Evolutionary conservation across 1,284 basidiomycete genomes (phyloP).

Genomic region (Fomes fomentarius): DNA sequence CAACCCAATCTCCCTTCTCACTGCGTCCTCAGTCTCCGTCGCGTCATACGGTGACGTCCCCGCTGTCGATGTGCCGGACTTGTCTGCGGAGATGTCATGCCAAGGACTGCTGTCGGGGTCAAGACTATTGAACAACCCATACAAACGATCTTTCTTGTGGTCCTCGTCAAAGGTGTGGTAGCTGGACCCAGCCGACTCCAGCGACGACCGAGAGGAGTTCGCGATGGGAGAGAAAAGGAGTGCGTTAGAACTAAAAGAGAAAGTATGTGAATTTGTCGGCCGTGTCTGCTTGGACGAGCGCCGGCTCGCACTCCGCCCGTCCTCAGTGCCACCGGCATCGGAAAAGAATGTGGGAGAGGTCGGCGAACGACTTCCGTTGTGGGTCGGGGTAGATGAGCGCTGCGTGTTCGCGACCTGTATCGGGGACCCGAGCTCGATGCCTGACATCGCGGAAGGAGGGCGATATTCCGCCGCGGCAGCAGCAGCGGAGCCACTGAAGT

Average conservation of each 20-base stretch:
- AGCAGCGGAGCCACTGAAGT: slow-evolving; percentile 27
- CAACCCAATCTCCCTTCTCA: slow-evolving; percentile 65
- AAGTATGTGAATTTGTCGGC: slow-evolving; percentile 25
- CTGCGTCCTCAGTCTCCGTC: slow-evolving; percentile 65
- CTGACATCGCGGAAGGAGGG: slow-evolving; percentile 54
- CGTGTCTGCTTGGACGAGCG: slow-evolving; percentile 59
- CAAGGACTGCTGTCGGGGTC: slow-evolving; percentile 55
- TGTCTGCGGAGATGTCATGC: slow-evolving; percentile 59
- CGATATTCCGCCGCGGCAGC: slow-evolving; percentile 38
- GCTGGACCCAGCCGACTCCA: slow-evolving; percentile 79
- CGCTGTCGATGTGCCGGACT: slow-evolving; percentile 48
- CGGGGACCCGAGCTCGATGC: slow-evolving; percentile 54
- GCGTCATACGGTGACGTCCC: slow-evolving; percentile 53
- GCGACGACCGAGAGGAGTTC: slow-evolving; percentile 76
- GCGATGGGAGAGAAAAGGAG: slow-evolving; percentile 66
- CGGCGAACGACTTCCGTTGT: slow-evolving; percentile 45
- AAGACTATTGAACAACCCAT: slow-evolving; percentile 54
- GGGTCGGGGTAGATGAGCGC: slow-evolving; percentile 67
- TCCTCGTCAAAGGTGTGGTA: slow-evolving; percentile 78
- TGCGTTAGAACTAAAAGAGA: slow-evolving; percentile 56
- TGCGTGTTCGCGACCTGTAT: slow-evolving; percentile 43
- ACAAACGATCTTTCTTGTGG: slow-evolving; percentile 52
- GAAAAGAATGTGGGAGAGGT: slow-evolving; percentile 57
- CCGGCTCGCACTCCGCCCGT: slow-evolving; percentile 27
- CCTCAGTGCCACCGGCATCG: slow-evolving; percentile 37